These are phyloP conservation scores for Hypoxylon cercidicola DNA, from an alignment of 495 filamentous ascomycete species.

Conservation along the genomic window DNA sequence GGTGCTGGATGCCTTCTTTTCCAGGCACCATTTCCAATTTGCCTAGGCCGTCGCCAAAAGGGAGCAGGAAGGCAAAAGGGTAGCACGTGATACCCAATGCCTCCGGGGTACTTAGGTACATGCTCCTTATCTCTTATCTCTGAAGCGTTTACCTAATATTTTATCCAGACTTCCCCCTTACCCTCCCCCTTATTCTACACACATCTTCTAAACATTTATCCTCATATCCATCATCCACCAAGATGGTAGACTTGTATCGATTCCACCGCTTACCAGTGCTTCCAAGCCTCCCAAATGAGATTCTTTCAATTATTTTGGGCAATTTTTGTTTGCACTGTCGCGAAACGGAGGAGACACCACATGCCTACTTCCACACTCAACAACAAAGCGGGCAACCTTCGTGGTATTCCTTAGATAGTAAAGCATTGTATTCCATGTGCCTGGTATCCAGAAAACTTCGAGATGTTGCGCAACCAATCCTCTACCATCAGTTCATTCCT, in stretches of 20 bases:
- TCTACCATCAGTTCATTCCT: conserved; percentile 33
- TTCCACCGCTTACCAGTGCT: conserved; percentile 14
- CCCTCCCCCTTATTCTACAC: no score
- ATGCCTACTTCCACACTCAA: conserved; percentile 13
- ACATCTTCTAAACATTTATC: no score
- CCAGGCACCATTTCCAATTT: no score
- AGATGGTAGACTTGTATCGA: conserved; percentile 13
- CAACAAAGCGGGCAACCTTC: conserved; percentile 8
- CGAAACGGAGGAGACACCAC: conserved; percentile 8
- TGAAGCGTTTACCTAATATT: no score
- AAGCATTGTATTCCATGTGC: conserved; percentile 25
- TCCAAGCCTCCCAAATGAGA: conserved; percentile 30
- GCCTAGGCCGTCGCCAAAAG: no score
- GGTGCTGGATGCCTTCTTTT: no score
- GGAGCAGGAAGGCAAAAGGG: no score
- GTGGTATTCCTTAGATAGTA: conserved; percentile 29
- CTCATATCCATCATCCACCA: no score
- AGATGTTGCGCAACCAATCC: conserved; percentile 26
- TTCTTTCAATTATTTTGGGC: conserved; percentile 31
- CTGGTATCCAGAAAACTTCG: conserved; percentile 29
- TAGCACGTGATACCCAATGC: no score
- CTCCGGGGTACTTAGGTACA: no score
- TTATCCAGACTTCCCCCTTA: no score
- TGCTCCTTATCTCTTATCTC: no score
- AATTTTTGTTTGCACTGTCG: conserved; percentile 36